phyloP scores from a whole-genome alignment of 2,329 filamentous ascomycete genomes.

The Cladosporium phlei region DNA sequence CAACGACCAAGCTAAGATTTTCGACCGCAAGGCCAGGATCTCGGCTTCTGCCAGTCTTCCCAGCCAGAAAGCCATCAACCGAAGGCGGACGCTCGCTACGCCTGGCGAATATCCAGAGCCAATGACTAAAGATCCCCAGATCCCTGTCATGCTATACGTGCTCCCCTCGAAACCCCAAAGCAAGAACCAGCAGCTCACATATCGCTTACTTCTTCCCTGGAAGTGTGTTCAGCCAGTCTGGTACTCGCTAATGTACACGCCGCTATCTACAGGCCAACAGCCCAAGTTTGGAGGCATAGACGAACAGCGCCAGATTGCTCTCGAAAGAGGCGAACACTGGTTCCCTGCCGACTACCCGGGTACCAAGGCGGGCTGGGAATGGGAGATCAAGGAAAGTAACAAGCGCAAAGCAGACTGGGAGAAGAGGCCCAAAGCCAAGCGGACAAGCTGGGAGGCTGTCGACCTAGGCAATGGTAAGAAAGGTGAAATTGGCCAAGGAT shows the following conservation, averaged over 20 bases:
- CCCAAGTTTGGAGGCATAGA: slow-evolving; percentile 77
- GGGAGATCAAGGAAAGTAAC: slow-evolving; percentile 65
- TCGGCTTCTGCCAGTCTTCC: slow-evolving; percentile 62
- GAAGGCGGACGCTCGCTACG: slow-evolving; percentile 59
- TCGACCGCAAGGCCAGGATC: slow-evolving; percentile 63
- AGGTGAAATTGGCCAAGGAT: slow-evolving; percentile 78
- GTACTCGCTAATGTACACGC: slow-evolving; percentile 79
- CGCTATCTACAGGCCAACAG: slow-evolving; percentile 72
- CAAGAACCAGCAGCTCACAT: slow-evolving; percentile 61
- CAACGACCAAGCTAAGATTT: slow-evolving; percentile 47
- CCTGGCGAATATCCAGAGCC: slow-evolving; percentile 61
- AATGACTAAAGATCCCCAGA: slow-evolving; percentile 61
- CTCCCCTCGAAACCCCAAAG: slow-evolving; percentile 6
- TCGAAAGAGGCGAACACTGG: slow-evolving; percentile 73
- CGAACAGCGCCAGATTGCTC: slow-evolving; percentile 73
- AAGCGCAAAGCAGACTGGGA: slow-evolving; percentile 64
- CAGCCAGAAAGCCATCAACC: slow-evolving; percentile 74
- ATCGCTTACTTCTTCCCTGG: slow-evolving; percentile 86
- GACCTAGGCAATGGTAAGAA: slow-evolving; percentile 68
- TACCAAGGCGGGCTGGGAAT: slow-evolving; percentile 71
- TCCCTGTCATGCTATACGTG: slow-evolving; percentile 69
- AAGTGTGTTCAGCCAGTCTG: slow-evolving; percentile 81
- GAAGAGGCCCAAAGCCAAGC: slow-evolving; percentile 73
- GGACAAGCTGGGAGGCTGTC: slow-evolving; percentile 68
- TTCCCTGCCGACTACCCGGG: slow-evolving; percentile 83